Base-by-base conservation (phyloP, 176 grass and related monocot species). In the Juncus inflexus region DNA sequence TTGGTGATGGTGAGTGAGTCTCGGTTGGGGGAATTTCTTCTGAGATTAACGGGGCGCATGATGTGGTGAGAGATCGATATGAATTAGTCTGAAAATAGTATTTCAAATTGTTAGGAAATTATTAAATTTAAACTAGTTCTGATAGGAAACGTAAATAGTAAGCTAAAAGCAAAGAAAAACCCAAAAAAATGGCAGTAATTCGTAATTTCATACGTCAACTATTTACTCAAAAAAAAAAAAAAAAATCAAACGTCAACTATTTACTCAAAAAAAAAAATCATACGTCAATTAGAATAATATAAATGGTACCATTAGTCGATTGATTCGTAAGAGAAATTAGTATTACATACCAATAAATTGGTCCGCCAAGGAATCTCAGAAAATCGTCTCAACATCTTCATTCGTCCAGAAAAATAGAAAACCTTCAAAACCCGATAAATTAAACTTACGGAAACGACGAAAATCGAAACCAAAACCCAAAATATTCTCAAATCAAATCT, bases 291-390 rank as follows among this genome's bases (percentile, higher is more conserved):
- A 3, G 35, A 50, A 50, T 36, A 65, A 67, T 4, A 37, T 15
- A 3, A 10, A 12, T 12, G 7, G 49, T 1, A 66, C 12, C 10
- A 52, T 28, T 0, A 0, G 19, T 28, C 19, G 19, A 1, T 50
- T 66, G 14, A 66, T 66, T 52, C 0, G 36, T 12, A 42, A 12
- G 35, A 37, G 45, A 37, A 38, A 12, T 52, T 28, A 28, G 19
- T 28, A 28, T 47, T 47, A 47, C 67, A 35, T 58, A 70, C 67
- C 67, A 70, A 40, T 12, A 70, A 70, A 58, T 70, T 40, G 56
- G 52, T 52, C 54, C 54, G 52, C 38, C 67, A 51, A 58, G 5
- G 11, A 58, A 70, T 42, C 50, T 70, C 67, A 8, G 53, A 45
- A 45, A 10, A 70, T 16, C 67, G 50, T 14, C 53, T 52, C 67